Evolutionary conservation across 2,329 filamentous ascomycete genomes (phyloP), one percentile per base, ranked within the genome.

Genomic region (Coniochaeta sp.): DNA sequence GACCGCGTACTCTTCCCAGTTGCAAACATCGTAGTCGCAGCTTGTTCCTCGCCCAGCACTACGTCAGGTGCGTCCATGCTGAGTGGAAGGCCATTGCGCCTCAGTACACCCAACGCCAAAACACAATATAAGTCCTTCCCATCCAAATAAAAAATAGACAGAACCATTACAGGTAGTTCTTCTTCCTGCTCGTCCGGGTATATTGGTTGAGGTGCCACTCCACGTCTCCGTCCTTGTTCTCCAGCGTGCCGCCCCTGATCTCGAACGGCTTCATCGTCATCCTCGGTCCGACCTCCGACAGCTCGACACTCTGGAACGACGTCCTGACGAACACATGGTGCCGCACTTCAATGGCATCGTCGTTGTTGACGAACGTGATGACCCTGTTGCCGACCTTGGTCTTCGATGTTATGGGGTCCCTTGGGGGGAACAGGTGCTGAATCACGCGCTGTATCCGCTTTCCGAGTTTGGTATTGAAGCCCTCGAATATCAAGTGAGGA

Each of bases 191-290:
- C 13, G 92, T 97, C 59, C 94, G 79, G 8, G 92, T 99, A 69
- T 96, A 99, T 65, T 96, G 92, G 55, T 89, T 95, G 57, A 99
- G 76, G 57, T 94, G 87, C 94, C 94, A 99, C 71, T 99, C 94
- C 4, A 95, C 84, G 69, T 99, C 94, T 4, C 92, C 92, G 59
- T 95, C 89, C 68, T 95, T 95, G 63, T 91, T 95, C 65, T 97
- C 94, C 54, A 96, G 74, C 4, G 92, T 95, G 14, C 94, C 92
- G 50, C 86, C 86, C 46, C 91, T 80, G 55, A 99, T 96, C 72
- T 97, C 90, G 65, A 97, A 99, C 50, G 91, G 75, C 59, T 90
- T 79, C 90, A 97, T 94, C n/a, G 91, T 96, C 89, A 97, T 96
- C 52, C 94, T 79, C 1, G 94, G 94, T 0, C 92, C 91, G 49